A percentile compares a stretch with the other conserved stretches of the same genome.
Conservation (phyloP, 1,284 basidiomycete genomes). For the Moesziomyces parantarcticus region DNA sequence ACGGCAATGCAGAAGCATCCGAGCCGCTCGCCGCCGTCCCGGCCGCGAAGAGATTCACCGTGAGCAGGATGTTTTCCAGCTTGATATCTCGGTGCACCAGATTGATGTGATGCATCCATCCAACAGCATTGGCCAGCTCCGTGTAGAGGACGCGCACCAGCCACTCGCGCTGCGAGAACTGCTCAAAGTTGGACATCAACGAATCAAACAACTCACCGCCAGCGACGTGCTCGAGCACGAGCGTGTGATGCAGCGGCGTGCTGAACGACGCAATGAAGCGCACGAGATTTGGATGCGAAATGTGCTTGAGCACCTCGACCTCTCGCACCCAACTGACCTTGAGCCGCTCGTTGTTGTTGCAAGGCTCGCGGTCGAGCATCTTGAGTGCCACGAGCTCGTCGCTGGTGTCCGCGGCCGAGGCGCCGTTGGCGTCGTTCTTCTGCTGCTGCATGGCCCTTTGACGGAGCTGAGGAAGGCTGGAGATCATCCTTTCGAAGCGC, state of each 20-base stretch:
- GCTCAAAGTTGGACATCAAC: constrained; percentile 76
- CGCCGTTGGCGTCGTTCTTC: background rate
- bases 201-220: constrained; percentile 86
- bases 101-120: constrained; percentile 88
- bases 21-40: background rate
- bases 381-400: constrained; percentile 81
- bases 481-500: constrained; percentile 20
- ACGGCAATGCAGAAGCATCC: constrained; percentile 5
- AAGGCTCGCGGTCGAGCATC: constrained; percentile 77
- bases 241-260: constrained; percentile 79
- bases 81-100: constrained; percentile 94
- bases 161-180: constrained; percentile 71
- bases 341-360: constrained; percentile 76
- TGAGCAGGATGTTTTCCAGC: constrained; percentile 75
- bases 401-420: background rate
- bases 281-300: constrained; percentile 85
- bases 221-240: constrained; percentile 80
- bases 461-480: constrained; percentile 28
- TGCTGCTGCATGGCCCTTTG: constrained; percentile 25
- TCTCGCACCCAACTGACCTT: constrained; percentile 85
- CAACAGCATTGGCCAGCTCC: constrained; percentile 82
- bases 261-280: constrained; percentile 80
- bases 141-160: constrained; percentile 80
- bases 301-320: constrained; percentile 86
- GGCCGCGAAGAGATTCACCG: constrained; percentile 44